A percentile compares a stretch with the other conserved stretches of the same genome.
phyloP scores from a whole-genome alignment of 73 alveolate species.

The Tetrahymena thermophila region DNA sequence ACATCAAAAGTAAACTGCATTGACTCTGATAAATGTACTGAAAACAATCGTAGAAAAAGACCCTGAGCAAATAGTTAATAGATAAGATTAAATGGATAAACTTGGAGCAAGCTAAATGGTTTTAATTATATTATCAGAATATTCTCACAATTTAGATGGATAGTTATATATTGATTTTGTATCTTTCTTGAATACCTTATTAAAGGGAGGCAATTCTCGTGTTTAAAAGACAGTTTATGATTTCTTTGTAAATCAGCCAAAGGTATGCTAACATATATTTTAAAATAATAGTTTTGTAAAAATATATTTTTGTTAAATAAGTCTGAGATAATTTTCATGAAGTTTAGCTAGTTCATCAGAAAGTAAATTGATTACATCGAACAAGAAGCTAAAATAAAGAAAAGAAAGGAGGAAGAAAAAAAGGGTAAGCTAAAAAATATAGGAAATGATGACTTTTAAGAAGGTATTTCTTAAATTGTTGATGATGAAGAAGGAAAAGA shows the following conservation, averaged over 20 bases:
- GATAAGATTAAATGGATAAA: constrained; percentile 24
- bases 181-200: constrained; percentile 15
- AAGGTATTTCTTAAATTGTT: neutral
- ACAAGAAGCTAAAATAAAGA: constrained; percentile 14
- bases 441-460: neutral
- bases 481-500: neutral
- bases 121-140: constrained; percentile 31
- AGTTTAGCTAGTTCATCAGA: neutral
- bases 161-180: constrained; percentile 25
- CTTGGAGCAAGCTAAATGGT: constrained; percentile 52
- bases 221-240: constrained; percentile 47
- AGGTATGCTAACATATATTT: constrained; percentile 23
- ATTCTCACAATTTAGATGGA: constrained; percentile 18
- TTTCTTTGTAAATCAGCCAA: constrained; percentile 28
- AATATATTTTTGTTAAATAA: neutral
- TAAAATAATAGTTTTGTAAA: neutral
- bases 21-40: neutral
- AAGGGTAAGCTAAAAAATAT: neutral
- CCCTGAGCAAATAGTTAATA: constrained; percentile 20
- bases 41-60: constrained; percentile 15
- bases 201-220: constrained; percentile 44
- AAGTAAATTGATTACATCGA: neutral
- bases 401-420: constrained; percentile 1
- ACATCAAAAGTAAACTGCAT: constrained; percentile 2
- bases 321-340: neutral